Percentiles rank a stretch among this genome's conserved stretches.
phyloP scores from a whole-genome alignment of 2,329 filamentous ascomycete species.

The Stemphylium lycopersici region DNA sequence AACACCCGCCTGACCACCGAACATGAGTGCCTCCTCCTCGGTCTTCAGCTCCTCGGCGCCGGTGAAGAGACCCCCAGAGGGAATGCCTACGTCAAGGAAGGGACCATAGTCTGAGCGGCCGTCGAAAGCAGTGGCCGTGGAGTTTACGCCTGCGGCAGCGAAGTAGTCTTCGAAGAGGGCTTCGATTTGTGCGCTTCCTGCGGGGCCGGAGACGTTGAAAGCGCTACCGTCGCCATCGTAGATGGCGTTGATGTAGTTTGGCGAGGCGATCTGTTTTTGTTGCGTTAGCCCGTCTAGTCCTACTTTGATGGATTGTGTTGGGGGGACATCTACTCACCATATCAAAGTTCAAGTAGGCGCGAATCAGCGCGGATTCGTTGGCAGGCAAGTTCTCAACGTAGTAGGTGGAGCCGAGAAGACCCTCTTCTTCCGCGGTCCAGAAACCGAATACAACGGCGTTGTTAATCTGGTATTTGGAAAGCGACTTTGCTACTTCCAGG shows the following conservation, averaged over 20 bases:
- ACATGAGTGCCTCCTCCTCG: constrained; percentile 39
- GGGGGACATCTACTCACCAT: constrained; percentile 30
- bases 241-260: constrained; percentile 45
- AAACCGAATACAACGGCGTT: constrained; percentile 50
- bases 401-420: constrained; percentile 45
- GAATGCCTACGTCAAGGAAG: constrained; percentile 45
- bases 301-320: neutral
- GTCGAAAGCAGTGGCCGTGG: constrained; percentile 42
- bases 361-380: constrained; percentile 40
- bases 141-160: constrained; percentile 31
- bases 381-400: constrained; percentile 38
- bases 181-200: constrained; percentile 42
- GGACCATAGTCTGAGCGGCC: constrained; percentile 49
- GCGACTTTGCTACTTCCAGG: constrained; percentile 46
- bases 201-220: constrained; percentile 40
- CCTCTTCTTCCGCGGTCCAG: constrained; percentile 49
- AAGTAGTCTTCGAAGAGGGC: constrained; percentile 45
- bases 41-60: constrained; percentile 50
- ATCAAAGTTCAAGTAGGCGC: constrained; percentile 52
- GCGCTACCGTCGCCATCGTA: constrained; percentile 47
- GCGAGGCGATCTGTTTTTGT: constrained; percentile 36
- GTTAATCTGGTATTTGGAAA: constrained; percentile 46
- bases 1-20: constrained; percentile 33
- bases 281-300: neutral
- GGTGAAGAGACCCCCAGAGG: constrained; percentile 46